Conservation (phyloP, 306 rosid genomes). For the Gleditsia sinensis region DNA sequence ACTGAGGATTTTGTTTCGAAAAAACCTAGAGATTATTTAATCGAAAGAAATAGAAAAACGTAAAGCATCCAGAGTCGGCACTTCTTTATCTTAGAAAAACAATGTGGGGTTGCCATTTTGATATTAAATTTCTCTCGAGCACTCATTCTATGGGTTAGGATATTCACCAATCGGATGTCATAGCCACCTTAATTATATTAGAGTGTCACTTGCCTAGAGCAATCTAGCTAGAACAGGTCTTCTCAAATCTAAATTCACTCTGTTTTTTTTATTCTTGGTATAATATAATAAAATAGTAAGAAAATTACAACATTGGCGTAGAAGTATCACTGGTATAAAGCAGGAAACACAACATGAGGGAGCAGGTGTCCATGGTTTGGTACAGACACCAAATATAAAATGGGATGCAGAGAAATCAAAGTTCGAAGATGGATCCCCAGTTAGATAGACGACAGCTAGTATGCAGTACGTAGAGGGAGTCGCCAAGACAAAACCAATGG, state of each 20-base stretch:
- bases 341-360: constrained; percentile 35
- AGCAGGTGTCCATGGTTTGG: constrained; percentile 38
- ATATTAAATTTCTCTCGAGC: not conserved
- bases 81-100: not conserved
- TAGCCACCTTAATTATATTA: no score
- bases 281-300: not conserved
- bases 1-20: not conserved
- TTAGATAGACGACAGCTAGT: constrained; percentile 26
- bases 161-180: constrained; percentile 7
- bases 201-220: not conserved
- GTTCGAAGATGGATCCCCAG: not conserved
- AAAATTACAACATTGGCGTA: constrained; percentile 18
- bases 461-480: not conserved
- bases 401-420: constrained; percentile 20
- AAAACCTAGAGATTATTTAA: constrained; percentile 1
- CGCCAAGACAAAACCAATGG: constrained; percentile 28
- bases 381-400: not conserved
- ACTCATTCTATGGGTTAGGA: constrained; percentile 10
- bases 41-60: constrained; percentile 5
- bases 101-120: constrained; percentile 30
- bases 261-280: not conserved
- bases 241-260: not conserved
- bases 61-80: constrained; percentile 33
- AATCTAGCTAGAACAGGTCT: not conserved
- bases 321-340: constrained; percentile 9